Percentiles rank a stretch among this genome's conserved stretches.
phyloP scores from a whole-genome alignment of 148 eudicot genomes.

The Rhododendron ovatum region DNA sequence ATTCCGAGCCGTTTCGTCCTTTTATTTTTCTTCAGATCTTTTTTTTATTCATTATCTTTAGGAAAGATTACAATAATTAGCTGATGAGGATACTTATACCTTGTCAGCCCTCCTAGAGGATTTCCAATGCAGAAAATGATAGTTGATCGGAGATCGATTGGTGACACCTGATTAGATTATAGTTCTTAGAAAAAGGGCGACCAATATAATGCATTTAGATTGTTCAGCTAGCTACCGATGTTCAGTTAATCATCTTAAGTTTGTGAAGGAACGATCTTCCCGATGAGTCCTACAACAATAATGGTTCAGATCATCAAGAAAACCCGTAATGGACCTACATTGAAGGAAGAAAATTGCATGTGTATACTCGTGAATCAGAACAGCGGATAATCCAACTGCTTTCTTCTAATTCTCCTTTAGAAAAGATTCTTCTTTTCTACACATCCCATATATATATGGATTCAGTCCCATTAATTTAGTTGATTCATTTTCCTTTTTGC shows the following conservation, averaged over 20 bases:
- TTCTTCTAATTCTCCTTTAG: not conserved
- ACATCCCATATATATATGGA: not conserved
- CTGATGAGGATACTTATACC: not conserved
- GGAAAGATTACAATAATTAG: not conserved
- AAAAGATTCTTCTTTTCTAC: not conserved
- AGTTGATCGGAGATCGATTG: not conserved
- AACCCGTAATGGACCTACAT: not conserved
- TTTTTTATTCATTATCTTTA: not conserved
- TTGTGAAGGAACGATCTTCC: not conserved
- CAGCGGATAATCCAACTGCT: not conserved
- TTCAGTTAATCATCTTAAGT: not conserved
- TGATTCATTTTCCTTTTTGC: conserved; percentile 7
- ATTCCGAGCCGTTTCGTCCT: not conserved
- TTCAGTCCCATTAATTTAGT: not conserved
- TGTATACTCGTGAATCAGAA: not conserved
- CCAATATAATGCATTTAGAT: not conserved
- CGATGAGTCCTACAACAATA: no score
- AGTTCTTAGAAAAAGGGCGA: not conserved
- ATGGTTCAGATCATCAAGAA: not conserved
- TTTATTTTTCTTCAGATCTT: no score
- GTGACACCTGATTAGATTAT: not conserved
- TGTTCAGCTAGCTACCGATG: not conserved
- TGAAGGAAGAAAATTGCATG: not conserved
- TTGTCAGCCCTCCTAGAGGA: not conserved
- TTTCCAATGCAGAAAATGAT: not conserved